A percentile compares a stretch with the other conserved stretches of the same genome.
These are phyloP conservation scores for Saccharum officinarum DNA, from an alignment of 176 grass and related monocot species.

Conservation along the genomic window DNA sequence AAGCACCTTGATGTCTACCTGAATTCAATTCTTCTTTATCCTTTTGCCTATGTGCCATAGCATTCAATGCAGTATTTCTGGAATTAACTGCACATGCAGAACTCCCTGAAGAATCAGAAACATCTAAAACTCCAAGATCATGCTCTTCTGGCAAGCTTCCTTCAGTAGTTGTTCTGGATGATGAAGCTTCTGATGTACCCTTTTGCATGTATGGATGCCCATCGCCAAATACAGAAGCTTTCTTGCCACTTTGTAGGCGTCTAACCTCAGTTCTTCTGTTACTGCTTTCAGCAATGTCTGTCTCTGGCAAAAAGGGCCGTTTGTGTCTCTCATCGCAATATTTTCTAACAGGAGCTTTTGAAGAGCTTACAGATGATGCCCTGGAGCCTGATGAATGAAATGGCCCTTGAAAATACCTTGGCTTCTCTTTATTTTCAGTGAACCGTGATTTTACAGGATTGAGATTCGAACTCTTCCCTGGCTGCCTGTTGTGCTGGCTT, in stretches of 20 bases:
- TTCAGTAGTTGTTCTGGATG: conserved; percentile 25
- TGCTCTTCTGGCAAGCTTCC: conserved; percentile 31
- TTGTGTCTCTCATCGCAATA: conserved; percentile 50
- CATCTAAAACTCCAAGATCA: conserved; percentile 31
- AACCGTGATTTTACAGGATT: conserved; percentile 46
- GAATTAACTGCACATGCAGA: conserved; percentile 31
- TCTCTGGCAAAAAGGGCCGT: conserved; percentile 39
- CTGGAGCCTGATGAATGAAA: conserved; percentile 39
- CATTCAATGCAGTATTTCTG: conserved; percentile 40
- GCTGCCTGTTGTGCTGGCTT: conserved; percentile 31
- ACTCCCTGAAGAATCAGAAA: conserved; percentile 28
- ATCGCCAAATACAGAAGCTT: conserved; percentile 21
- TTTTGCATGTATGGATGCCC: conserved; percentile 11
- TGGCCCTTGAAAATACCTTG: conserved; percentile 35
- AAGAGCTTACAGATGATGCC: conserved; percentile 53
- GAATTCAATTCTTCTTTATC: conserved; percentile 46
- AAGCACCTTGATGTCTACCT: conserved; percentile 27
- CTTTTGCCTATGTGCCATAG: conserved; percentile 43
- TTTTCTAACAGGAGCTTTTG: conserved; percentile 46
- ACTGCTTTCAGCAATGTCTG: conserved; percentile 50
- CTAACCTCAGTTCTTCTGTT: conserved; percentile 43
- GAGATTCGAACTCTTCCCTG: conserved; percentile 47
- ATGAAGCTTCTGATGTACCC: conserved; percentile 23
- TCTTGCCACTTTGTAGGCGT: conserved; percentile 29
- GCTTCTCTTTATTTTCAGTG: conserved; percentile 57